Base-by-base conservation (phyloP, 371 early-diverging fungal species). In the Mucor mucedo region DNA sequence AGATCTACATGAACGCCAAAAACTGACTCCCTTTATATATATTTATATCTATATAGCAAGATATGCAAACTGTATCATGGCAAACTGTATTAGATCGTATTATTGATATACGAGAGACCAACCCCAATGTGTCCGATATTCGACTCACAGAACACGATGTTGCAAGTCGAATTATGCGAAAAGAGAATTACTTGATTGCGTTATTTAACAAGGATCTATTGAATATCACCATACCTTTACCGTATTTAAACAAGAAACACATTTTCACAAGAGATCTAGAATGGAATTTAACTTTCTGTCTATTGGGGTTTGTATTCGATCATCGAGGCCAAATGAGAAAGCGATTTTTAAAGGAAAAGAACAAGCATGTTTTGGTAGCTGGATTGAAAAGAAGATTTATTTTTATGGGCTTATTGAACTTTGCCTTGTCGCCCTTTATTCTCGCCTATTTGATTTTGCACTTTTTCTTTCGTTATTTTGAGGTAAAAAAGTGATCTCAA, bases 101-200 rank as follows among this genome's bases (percentile, higher is more conserved):
- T 62, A 86, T 91, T 29, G 72, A 72, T 56, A 83, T 89, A 48
- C 87, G 91, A 53, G 87, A 91, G 74, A 84, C 85, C 63, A 87
- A 91, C 72, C 83, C 89, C 30, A 80, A 89, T 72, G 87, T 77
- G 49, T 69, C 80, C 10, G 75, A 80, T 42, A 63, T 79, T 16
- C 81, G 86, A n/a, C 72, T 99, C 33, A 91, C 95, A 65, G 96
- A 93, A 7, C 93, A 94, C 63, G 87, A 82, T 54, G 90, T 98
- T 39, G 89, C 96, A 16, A 94, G 93, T 73, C 88, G 97, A 38
- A 97, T 99, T 61, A 88, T 98, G 92, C 90, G 98, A n/a, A 86
- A 90, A 58, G 99, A 99, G 44, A 99, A 99, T 76, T 98, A 96
- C 72, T 73, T 97, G 78, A 90, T 98, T 60, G 97, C 97, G 7